Conservation (phyloP, 192 early-diverging fungal genomes). For the Coemansia sp. region DNA sequence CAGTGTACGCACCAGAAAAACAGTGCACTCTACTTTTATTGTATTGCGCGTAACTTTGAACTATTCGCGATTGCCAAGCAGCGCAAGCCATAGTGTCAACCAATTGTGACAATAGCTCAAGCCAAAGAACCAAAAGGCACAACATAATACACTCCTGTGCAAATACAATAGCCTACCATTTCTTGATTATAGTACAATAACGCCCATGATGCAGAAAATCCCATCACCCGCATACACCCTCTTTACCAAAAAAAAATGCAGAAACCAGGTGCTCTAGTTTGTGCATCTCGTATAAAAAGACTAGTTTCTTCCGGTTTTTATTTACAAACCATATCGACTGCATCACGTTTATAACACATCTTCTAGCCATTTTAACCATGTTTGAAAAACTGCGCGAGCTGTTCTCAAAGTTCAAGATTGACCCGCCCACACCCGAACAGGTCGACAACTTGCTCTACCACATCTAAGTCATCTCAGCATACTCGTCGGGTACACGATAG, state of each 20-base stretch:
- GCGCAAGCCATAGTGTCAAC: neutral
- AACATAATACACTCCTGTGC: neutral
- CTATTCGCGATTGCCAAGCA: neutral
- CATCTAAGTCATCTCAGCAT: conserved; percentile 6
- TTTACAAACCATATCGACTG: conserved; percentile 6
- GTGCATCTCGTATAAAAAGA: conserved; percentile 1
- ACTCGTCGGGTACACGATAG: no score
- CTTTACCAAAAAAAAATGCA: no score
- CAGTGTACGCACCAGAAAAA: neutral
- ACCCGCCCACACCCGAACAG: conserved; percentile 27
- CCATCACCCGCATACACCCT: neutral
- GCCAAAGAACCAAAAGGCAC: neutral
- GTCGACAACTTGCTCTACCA: conserved; percentile 21
- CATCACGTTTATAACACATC: conserved; percentile 1
- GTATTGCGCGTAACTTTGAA: no score
- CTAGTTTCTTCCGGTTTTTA: neutral
- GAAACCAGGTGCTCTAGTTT: neutral
- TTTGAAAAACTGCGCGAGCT: conserved; percentile 21
- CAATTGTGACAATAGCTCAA: neutral
- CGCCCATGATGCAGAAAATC: neutral
- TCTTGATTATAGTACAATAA: neutral
- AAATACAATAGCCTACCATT: neutral
- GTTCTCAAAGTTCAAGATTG: conserved; percentile 18
- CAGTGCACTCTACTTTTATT: no score
- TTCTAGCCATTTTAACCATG: conserved; percentile 13